These are phyloP conservation scores for Trichoderma sp. DNA, from an alignment of 2,329 filamentous ascomycete genomes.

Conservation along the genomic window DNA sequence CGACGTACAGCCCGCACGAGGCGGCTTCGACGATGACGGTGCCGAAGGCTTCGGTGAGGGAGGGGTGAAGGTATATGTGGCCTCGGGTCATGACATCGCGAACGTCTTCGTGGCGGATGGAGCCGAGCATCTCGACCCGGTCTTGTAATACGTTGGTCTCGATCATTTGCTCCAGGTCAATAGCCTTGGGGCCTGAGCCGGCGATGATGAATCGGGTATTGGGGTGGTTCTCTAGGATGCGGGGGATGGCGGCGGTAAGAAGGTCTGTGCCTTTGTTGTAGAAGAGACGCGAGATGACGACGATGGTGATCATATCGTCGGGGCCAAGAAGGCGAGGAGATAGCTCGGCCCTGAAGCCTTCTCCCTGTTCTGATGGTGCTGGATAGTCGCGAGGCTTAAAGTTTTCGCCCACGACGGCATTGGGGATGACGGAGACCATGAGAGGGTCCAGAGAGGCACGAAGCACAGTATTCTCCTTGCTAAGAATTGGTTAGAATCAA, in stretches of 20 bases:
- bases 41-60: constrained; percentile 92
- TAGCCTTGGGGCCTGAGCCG: constrained; percentile 92
- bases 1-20: constrained; percentile 91
- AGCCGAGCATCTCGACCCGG: constrained; percentile 85
- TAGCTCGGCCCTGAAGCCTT: constrained; percentile 41
- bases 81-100: constrained; percentile 96
- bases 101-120: constrained; percentile 92
- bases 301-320: constrained; percentile 87
- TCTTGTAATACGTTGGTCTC: constrained; percentile 93
- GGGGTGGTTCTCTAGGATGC: constrained; percentile 82
- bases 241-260: constrained; percentile 90
- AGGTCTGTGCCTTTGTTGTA: constrained; percentile 99
- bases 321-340: constrained; percentile 70
- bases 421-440: constrained; percentile 97
- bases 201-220: constrained; percentile 97
- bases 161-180: constrained; percentile 97
- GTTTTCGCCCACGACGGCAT: constrained; percentile 94
- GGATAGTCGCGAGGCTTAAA: constrained; percentile 65
- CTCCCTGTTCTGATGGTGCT: constrained; percentile 30
- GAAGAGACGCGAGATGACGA: constrained; percentile 94
- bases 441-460: constrained; percentile 90
- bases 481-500: constrained; percentile 35
- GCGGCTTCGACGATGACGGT: constrained; percentile 98
- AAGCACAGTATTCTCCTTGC: constrained; percentile 96
- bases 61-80: constrained; percentile 94